These are phyloP conservation scores for Fusarium multiceps DNA, from an alignment of 2,329 filamentous ascomycete genomes.

Conservation along the genomic window DNA sequence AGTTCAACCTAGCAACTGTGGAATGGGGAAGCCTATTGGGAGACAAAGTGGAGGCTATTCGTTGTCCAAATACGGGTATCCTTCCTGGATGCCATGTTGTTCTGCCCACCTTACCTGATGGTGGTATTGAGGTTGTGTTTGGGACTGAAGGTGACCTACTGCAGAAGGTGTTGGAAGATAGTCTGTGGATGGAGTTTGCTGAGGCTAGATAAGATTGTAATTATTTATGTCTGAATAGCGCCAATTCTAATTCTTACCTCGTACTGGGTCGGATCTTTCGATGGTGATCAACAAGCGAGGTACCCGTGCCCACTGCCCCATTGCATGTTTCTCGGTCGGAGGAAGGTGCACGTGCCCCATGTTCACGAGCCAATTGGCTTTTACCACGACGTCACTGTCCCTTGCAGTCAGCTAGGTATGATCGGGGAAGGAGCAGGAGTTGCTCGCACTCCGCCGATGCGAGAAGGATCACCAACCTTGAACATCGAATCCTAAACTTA, in stretches of 20 bases:
- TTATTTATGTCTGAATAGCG: not conserved
- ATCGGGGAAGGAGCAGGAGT: not conserved
- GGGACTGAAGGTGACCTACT: not conserved
- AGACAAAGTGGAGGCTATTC: slow-evolving; percentile 18
- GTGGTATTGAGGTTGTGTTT: slow-evolving; percentile 24
- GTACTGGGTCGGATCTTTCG: no score
- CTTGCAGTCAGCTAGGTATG: not conserved
- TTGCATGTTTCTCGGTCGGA: no score
- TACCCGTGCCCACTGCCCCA: no score
- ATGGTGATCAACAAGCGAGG: no score
- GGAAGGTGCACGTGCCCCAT: no score
- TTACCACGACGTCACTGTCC: not conserved
- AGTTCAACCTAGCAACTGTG: slow-evolving; percentile 12
- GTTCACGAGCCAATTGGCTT: not conserved
- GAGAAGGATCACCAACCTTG: not conserved
- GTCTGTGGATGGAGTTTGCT: slow-evolving; percentile 22
- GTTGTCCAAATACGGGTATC: slow-evolving; percentile 18
- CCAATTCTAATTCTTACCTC: no score
- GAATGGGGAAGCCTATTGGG: slow-evolving; percentile 16
- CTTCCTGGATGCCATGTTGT: slow-evolving; percentile 21
- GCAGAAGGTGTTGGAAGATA: slow-evolving; percentile 8
- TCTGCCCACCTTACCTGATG: slow-evolving; percentile 9
- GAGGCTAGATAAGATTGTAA: not conserved
- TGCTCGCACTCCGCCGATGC: accelerated
- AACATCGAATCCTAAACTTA: not conserved